Conservation (phyloP, 176 grass and related monocot genomes). For the Carex kokanica region DNA sequence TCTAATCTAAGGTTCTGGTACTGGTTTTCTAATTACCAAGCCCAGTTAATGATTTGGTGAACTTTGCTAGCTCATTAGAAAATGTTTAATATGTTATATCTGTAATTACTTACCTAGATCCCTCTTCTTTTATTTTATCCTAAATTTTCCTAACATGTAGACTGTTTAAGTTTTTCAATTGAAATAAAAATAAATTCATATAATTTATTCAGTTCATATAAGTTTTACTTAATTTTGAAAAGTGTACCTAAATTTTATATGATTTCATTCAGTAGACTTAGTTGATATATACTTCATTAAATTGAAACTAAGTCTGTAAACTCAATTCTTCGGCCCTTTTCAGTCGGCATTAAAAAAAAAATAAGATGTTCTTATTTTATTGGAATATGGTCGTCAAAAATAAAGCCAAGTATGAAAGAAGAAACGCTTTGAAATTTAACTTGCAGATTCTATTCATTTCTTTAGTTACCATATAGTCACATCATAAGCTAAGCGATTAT, state of each 20-base stretch:
- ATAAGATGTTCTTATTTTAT: neutral
- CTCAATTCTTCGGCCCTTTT: neutral
- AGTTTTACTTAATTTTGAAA: too few relatives aligned
- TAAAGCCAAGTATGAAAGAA: neutral
- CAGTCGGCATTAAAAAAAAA: neutral
- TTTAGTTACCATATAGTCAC: neutral
- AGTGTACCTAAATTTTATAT: too few relatives aligned
- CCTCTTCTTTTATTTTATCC: neutral
- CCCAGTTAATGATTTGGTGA: neutral
- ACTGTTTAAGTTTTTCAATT: too few relatives aligned
- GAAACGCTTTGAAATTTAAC: neutral
- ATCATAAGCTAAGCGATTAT: slow-evolving; percentile 1
- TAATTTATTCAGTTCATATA: too few relatives aligned
- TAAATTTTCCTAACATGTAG: too few relatives aligned
- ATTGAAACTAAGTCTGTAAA: too few relatives aligned
- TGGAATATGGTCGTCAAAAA: neutral
- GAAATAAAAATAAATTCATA: too few relatives aligned
- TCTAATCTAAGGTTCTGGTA: neutral
- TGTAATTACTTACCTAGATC: neutral
- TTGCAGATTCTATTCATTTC: neutral
- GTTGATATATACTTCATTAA: too few relatives aligned
- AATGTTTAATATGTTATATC: neutral
- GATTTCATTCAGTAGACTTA: too few relatives aligned
- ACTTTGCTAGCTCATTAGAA: neutral
- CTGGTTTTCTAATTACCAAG: neutral